phyloP scores from a whole-genome alignment of 495 filamentous ascomycete genomes.

The Trypethelium eluteriae region DNA sequence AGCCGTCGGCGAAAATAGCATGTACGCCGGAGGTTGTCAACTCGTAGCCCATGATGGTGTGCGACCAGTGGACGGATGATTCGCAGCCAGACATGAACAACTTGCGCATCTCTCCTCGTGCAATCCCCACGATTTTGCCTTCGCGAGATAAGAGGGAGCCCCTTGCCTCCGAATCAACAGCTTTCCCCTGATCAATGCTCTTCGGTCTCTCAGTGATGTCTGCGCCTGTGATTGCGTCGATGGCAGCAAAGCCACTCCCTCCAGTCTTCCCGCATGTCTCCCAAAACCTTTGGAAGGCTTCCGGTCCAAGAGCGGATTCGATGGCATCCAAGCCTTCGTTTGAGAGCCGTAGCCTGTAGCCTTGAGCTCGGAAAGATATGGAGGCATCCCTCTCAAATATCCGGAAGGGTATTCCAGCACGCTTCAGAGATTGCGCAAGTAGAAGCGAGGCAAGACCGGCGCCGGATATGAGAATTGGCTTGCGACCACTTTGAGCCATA shows the following conservation, averaged over 20 bases:
- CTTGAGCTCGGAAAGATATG: slow-evolving; percentile 45
- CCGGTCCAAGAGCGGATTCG: slow-evolving; percentile 42
- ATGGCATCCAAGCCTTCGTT: slow-evolving; percentile 46
- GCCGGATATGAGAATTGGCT: slow-evolving; percentile 49
- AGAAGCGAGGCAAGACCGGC: slow-evolving; percentile 47
- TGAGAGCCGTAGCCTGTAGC: slow-evolving; percentile 49
- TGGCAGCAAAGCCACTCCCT: slow-evolving; percentile 39
- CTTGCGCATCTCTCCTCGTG: slow-evolving; percentile 45
- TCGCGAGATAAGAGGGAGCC: slow-evolving; percentile 38
- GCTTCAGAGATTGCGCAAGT: slow-evolving; percentile 43
- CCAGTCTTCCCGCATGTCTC: slow-evolving; percentile 46
- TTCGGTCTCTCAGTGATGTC: slow-evolving; percentile 20
- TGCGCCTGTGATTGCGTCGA: slow-evolving; percentile 43
- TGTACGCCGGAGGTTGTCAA: slow-evolving; percentile 39
- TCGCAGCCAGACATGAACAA: slow-evolving; percentile 44
- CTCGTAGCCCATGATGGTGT: slow-evolving; percentile 44
- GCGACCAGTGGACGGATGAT: slow-evolving; percentile 40
- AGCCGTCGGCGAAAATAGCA: slow-evolving; percentile 44
- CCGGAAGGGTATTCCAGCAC: slow-evolving; percentile 42
- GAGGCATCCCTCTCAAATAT: slow-evolving; percentile 47
- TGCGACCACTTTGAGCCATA: slow-evolving; percentile 17
- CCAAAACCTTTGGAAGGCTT: slow-evolving; percentile 42
- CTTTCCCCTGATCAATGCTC: slow-evolving; percentile 18
- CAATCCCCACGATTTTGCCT: slow-evolving; percentile 46
- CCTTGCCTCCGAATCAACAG: slow-evolving; percentile 16